Percentiles rank a stretch among this genome's conserved stretches.
Conservation (phyloP, 148 eudicot species). For the Nepenthes mirabilis region DNA sequence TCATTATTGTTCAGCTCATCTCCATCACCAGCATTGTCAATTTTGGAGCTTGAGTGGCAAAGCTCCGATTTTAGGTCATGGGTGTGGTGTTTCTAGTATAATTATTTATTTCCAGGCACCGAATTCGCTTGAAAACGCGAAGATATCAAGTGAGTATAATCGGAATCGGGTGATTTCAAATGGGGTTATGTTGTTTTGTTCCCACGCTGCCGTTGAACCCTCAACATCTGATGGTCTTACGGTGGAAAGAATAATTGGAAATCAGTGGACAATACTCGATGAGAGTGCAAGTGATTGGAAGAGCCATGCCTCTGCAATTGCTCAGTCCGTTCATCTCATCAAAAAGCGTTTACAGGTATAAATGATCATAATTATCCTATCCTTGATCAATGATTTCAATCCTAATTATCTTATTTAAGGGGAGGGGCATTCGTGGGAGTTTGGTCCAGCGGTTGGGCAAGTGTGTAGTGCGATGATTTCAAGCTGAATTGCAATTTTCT, state of each 20-base stretch:
- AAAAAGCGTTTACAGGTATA: constrained; percentile 74
- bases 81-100: constrained; percentile 2
- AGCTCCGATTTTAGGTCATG: constrained; percentile 10
- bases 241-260: constrained; percentile 60
- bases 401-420: background rate
- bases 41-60: constrained; percentile 4
- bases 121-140: constrained; percentile 3
- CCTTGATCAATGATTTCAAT: background rate
- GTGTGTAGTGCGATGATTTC: too few relatives aligned
- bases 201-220: constrained; percentile 39
- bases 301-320: constrained; percentile 90
- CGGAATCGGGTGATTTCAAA: background rate
- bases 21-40: too few relatives aligned
- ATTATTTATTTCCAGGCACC: too few relatives aligned
- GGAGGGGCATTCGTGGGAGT: too few relatives aligned
- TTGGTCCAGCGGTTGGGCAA: too few relatives aligned
- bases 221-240: constrained; percentile 76
- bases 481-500: too few relatives aligned
- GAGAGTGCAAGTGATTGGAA: constrained; percentile 90
- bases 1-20: too few relatives aligned
- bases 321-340: constrained; percentile 74
- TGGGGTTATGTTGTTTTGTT: constrained; percentile 32
- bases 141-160: background rate
- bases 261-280: constrained; percentile 58
- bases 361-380: background rate